Base-by-base conservation (phyloP, 2,329 filamentous ascomycete genomes). In the Fusarium sp. region DNA sequence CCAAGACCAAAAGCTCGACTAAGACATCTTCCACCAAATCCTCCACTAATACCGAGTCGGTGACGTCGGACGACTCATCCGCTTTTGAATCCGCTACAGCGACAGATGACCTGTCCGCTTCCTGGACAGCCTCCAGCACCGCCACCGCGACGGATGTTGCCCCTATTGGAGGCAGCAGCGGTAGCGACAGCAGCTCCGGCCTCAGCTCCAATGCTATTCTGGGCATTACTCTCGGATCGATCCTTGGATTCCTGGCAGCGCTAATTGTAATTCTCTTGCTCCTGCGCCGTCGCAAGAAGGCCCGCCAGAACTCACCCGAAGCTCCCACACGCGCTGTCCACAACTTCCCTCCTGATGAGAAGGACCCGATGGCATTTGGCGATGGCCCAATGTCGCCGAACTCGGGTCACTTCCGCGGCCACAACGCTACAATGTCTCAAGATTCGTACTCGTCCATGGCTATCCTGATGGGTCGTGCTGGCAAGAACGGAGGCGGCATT, bases 161-260 rank as follows among this genome's bases (percentile, higher is more conserved):
- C 12, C 65, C 78, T 1, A 66, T 75, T 6, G 67, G 76, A n/a
- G 71, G 74, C 13, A 77, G n/a, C 15, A 62, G 60, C 18, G 60
- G 56, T 11, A 66, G 78, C 28, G 76, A 78, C 27, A 12, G 31
- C 31, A 9, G 12, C 31, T 79, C 81, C 40, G 78, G 75, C n/a
- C 68, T 79, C 51, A 76, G 78, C 62, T 76, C 83, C 77, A 83
- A 86, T 80, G 71, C 89, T 8, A 91, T 97, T 30, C 86, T 98
- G 2, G 95, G 93, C 36, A 93, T 93, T 53, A 93, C 93, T 0
- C 86, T 98, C 1, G 94, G 95, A 12, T 90, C 91, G n/a, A 90
- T 97, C 23, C 88, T 93, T 55, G 94, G 92, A 16, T 83, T 94
- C 55, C 90, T 92, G 18, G 81, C 90, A 1, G 77, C 97, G 7